Evolutionary conservation across 495 filamentous ascomycete species (phyloP).

Genomic region (Lasiosphaeria miniovina): DNA sequence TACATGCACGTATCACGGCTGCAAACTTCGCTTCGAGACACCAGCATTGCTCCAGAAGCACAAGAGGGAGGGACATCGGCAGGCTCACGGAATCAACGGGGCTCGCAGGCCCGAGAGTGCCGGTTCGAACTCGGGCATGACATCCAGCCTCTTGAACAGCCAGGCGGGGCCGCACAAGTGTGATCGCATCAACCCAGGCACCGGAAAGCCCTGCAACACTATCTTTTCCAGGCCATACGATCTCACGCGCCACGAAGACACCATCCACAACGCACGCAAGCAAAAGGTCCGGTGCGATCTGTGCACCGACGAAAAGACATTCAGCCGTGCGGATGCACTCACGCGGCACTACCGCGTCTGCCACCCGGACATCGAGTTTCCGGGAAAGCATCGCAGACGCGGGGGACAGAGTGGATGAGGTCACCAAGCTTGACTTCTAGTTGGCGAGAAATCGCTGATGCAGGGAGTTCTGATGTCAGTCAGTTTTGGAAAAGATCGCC

Average conservation of each 20-base stretch:
- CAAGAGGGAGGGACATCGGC: constrained; percentile 89
- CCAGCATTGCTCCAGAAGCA: constrained; percentile 87
- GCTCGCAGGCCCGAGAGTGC: constrained; percentile 20
- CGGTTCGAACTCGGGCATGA: constrained; percentile 14
- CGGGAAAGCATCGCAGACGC: constrained; percentile 58
- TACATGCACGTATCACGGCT: constrained; percentile 92
- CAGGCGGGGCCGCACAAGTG: constrained; percentile 42
- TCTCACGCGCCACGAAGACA: constrained; percentile 94
- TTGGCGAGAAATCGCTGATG: too few relatives aligned
- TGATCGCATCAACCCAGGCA: constrained; percentile 90
- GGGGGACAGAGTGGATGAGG: constrained; percentile 31
- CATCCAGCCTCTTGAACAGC: constrained; percentile 26
- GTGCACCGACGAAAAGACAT: constrained; percentile 94
- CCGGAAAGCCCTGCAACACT: constrained; percentile 93
- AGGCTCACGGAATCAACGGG: constrained; percentile 44
- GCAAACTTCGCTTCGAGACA: constrained; percentile 81
- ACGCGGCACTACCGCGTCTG: constrained; percentile 91
- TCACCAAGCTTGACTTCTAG: background rate
- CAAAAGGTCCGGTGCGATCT: constrained; percentile 92
- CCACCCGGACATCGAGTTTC: constrained; percentile 80
- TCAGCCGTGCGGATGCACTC: constrained; percentile 84
- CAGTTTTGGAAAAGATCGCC: too few relatives aligned
- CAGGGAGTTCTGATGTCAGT: too few relatives aligned
- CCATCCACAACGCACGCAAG: constrained; percentile 92
- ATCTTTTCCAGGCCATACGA: constrained; percentile 98